Percentiles rank a stretch among this genome's conserved stretches.
These are phyloP conservation scores for Nothophaeocryptopus gaeumannii DNA, from an alignment of 2,329 filamentous ascomycete genomes.

Conservation along the genomic window DNA sequence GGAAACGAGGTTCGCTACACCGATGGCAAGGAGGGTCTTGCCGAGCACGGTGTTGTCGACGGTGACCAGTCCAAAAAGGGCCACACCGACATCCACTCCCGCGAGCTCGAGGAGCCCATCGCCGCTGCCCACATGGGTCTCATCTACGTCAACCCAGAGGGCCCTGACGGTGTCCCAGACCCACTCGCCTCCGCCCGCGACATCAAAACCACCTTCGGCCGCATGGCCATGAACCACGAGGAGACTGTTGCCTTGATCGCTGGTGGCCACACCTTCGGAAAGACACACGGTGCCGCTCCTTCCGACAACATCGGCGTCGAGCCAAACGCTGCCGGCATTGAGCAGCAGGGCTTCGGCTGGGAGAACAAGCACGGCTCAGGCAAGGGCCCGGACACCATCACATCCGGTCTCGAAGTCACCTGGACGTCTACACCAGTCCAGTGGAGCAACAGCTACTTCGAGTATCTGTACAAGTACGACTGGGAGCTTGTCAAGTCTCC, in stretches of 20 bases:
- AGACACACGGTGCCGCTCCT: conserved; percentile 72
- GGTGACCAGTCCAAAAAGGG: conserved; percentile 43
- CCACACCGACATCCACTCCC: conserved; percentile 50
- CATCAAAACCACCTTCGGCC: conserved; percentile 70
- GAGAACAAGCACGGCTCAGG: conserved; percentile 61
- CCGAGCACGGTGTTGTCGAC: conserved; percentile 43
- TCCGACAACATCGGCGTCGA: conserved; percentile 64
- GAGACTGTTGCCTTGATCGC: conserved; percentile 78
- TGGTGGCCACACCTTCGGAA: conserved; percentile 75
- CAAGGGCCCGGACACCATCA: conserved; percentile 71
- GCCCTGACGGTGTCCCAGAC: conserved; percentile 69
- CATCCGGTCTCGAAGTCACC: conserved; percentile 72
- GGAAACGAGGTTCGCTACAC: conserved; percentile 70
- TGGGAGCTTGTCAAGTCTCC: conserved; percentile 76
- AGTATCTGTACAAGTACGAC: conserved; percentile 74
- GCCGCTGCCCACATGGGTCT: conserved; percentile 71
- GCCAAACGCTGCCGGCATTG: conserved; percentile 62
- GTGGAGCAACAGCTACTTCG: conserved; percentile 72
- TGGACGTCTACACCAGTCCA: conserved; percentile 75
- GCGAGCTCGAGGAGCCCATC: conserved; percentile 66
- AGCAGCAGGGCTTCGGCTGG: conserved; percentile 72
- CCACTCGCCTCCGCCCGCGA: conserved; percentile 66
- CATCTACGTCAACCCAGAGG: conserved; percentile 80
- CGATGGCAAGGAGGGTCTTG: conserved; percentile 49
- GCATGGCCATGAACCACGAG: conserved; percentile 81